These are phyloP conservation scores for Rhizopus delemar DNA, from an alignment of 371 early-diverging fungal genomes.

Conservation along the genomic window DNA sequence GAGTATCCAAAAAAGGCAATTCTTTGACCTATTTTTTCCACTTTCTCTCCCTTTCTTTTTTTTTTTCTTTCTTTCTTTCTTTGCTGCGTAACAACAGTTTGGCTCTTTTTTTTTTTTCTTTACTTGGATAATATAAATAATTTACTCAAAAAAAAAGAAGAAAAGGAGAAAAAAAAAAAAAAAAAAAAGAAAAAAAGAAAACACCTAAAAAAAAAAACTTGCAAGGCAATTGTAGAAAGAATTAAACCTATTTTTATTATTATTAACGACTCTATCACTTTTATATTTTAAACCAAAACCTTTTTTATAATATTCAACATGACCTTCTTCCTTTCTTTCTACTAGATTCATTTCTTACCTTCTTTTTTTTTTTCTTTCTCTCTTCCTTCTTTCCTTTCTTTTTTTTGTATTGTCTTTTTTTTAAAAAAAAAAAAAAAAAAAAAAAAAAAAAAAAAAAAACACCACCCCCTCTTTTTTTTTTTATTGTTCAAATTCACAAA, in stretches of 20 bases:
- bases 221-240: too few relatives aligned
- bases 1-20: neutral
- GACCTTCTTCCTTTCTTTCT: neutral
- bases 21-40: neutral
- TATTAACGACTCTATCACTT: too few relatives aligned
- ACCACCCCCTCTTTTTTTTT: neutral
- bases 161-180: constrained; percentile 8
- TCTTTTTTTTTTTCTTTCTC: neutral
- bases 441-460: constrained; percentile 5
- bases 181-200: neutral
- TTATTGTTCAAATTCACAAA: neutral
- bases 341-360: neutral
- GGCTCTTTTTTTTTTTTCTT: too few relatives aligned
- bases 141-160: constrained; percentile 4
- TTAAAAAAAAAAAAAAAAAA: constrained; percentile 6
- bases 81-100: neutral
- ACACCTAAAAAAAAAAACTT: too few relatives aligned
- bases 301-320: neutral
- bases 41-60: neutral
- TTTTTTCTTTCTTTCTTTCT: neutral
- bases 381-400: neutral
- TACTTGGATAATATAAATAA: neutral
- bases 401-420: too few relatives aligned
- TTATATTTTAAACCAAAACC: neutral
- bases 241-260: too few relatives aligned